A percentile compares a stretch with the other conserved stretches of the same genome.
phyloP scores from a whole-genome alignment of 352 stramenopile genomes.

The Globisporangium cederbergense region DNA sequence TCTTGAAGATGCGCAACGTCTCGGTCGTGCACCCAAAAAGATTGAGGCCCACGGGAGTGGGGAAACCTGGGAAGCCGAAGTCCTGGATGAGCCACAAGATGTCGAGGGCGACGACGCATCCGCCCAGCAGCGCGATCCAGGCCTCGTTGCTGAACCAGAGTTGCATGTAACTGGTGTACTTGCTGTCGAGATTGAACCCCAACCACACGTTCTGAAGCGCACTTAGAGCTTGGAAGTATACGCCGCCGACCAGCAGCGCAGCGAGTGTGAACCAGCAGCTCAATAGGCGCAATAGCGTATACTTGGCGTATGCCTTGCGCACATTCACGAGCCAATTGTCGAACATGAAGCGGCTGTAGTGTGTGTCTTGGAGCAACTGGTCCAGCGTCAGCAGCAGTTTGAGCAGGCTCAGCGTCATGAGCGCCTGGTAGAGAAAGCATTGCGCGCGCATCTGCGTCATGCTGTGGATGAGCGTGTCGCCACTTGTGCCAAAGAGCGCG shows the following conservation, averaged over 20 bases:
- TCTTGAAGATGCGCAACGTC: slow-evolving; percentile 2
- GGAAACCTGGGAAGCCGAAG: slow-evolving; percentile 48
- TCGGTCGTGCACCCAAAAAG: slow-evolving; percentile 44
- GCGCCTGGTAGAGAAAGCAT: slow-evolving; percentile 23
- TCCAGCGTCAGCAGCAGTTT: slow-evolving; percentile 45
- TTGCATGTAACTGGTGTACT: slow-evolving; percentile 7
- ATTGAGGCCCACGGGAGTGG: slow-evolving; percentile 24
- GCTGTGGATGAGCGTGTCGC: neutral
- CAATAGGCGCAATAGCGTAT: slow-evolving; percentile 22
- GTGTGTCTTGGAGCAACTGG: slow-evolving; percentile 35
- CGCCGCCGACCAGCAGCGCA: slow-evolving; percentile 22
- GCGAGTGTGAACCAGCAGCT: slow-evolving; percentile 25
- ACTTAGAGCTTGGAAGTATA: slow-evolving; percentile 27
- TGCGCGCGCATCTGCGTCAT: slow-evolving; percentile 37
- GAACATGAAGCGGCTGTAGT: slow-evolving; percentile 25
- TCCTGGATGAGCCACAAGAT: slow-evolving; percentile 51
- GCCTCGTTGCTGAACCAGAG: slow-evolving; percentile 36
- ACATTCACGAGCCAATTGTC: slow-evolving; percentile 26
- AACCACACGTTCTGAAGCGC: slow-evolving; percentile 26
- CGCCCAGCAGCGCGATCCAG: slow-evolving; percentile 33
- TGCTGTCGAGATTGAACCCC: slow-evolving; percentile 17
- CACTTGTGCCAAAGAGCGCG: slow-evolving; percentile 16
- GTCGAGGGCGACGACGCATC: slow-evolving; percentile 38
- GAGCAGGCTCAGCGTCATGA: slow-evolving; percentile 38
- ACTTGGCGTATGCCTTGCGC: slow-evolving; percentile 24